A percentile compares a stretch with the other conserved stretches of the same genome.
phyloP scores from a whole-genome alignment of 2,329 filamentous ascomycete species.

The Botryotinia globosa region DNA sequence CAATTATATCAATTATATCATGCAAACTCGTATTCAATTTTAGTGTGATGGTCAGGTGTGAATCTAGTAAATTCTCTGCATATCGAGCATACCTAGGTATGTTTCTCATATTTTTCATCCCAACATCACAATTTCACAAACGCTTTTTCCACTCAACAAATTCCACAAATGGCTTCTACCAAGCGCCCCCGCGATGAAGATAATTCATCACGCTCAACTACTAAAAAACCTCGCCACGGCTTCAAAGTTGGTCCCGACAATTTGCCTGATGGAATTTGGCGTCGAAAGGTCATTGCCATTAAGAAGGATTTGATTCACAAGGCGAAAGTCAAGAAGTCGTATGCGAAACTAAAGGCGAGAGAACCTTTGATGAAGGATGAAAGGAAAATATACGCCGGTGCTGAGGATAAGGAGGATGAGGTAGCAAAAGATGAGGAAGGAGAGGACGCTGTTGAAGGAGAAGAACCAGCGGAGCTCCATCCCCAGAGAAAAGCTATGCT shows the following conservation, averaged over 20 bases:
- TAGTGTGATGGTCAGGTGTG: neutral
- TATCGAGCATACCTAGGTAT: neutral
- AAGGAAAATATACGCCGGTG: slow-evolving; percentile 8
- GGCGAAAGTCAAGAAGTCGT: slow-evolving; percentile 89
- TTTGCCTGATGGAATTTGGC: slow-evolving; percentile 84
- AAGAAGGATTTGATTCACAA: slow-evolving; percentile 87
- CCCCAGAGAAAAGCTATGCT: slow-evolving; percentile 60
- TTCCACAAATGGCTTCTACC: slow-evolving; percentile 49
- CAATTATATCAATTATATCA: neutral
- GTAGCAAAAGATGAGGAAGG: neutral
- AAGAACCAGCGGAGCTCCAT: slow-evolving; percentile 49
- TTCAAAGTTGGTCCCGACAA: slow-evolving; percentile 88
- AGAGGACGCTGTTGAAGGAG: neutral
- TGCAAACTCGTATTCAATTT: neutral
- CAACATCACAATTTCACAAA: neutral
- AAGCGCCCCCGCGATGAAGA: slow-evolving; percentile 55
- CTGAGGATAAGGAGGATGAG: neutral
- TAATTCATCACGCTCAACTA: slow-evolving; percentile 39
- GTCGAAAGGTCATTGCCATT: slow-evolving; percentile 85
- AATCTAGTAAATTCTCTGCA: neutral
- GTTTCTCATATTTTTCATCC: neutral
- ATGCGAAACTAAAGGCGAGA: slow-evolving; percentile 76
- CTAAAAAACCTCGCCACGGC: slow-evolving; percentile 61
- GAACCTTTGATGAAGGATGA: slow-evolving; percentile 24
- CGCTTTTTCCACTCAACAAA: neutral